Evolutionary conservation across 2,329 filamentous ascomycete genomes (phyloP).

Genomic region (Verticillium tricorpus): DNA sequence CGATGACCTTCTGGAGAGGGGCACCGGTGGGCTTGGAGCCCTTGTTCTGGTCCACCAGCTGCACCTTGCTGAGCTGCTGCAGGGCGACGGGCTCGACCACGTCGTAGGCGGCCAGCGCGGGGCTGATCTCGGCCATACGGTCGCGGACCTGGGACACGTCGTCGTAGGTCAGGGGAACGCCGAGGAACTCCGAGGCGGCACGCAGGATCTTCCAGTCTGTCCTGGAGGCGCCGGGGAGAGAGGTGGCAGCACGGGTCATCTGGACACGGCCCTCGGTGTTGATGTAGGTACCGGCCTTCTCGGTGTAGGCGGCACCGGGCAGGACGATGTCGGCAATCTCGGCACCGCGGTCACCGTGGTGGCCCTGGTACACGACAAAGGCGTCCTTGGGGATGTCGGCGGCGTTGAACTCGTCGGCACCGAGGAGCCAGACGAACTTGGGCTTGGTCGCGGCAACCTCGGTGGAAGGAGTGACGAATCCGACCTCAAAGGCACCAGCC

Average conservation of each 20-base stretch:
- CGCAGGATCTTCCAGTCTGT: constrained; percentile 99
- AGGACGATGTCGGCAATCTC: constrained; percentile 91
- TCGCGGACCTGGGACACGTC: constrained; percentile 85
- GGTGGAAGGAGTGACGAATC: constrained; percentile 82
- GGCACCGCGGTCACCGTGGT: constrained; percentile 92
- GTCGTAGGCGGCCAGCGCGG: constrained; percentile 84
- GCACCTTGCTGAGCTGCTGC: constrained; percentile 77
- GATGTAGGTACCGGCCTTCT: constrained; percentile 93
- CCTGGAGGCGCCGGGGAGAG: constrained; percentile 80
- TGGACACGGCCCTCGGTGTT: constrained; percentile 98
- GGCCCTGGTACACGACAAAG: constrained; percentile 96
- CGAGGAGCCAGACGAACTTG: constrained; percentile 96
- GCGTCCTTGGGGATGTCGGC: constrained; percentile 90
- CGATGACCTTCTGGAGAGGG: constrained; percentile 78
- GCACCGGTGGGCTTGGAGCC: constrained; percentile 67
- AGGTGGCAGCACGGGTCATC: constrained; percentile 85
- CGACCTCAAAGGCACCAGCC: constrained; percentile 90
- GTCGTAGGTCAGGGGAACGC: constrained; percentile 83
- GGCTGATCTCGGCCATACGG: constrained; percentile 92
- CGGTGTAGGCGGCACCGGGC: constrained; percentile 91
- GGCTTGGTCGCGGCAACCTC: constrained; percentile 79
- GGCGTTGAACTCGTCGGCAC: constrained; percentile 84
- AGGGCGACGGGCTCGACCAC: constrained; percentile 79
- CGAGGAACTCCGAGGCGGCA: constrained; percentile 86
- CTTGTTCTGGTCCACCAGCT: constrained; percentile 96